Evolutionary conservation across 768 basidiomycete species (phyloP).

Genomic region (Phallus indusiatus): DNA sequence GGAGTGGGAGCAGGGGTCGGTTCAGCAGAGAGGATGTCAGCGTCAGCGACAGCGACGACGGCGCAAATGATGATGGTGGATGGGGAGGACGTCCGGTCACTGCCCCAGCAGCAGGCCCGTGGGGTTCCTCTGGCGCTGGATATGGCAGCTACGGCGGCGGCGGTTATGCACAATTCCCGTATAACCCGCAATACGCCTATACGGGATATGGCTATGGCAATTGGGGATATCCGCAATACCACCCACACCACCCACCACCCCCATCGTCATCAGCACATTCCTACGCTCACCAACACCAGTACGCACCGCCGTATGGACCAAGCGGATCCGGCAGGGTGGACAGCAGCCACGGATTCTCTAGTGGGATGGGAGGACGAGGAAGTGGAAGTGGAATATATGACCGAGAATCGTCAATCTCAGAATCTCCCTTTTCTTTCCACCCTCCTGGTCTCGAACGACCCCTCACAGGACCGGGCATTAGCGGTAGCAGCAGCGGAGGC

Average conservation of each 20-base stretch:
- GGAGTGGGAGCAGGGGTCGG: not conserved
- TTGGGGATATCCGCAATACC: not conserved
- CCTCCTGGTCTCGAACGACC: constrained; percentile 44
- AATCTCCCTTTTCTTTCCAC: constrained; percentile 72
- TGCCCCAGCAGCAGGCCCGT: constrained; percentile 56
- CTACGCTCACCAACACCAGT: constrained; percentile 29
- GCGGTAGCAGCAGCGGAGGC: constrained; percentile 21
- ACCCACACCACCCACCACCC: not conserved
- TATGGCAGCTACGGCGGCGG: not conserved
- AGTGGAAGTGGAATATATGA: not conserved
- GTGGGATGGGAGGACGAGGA: not conserved
- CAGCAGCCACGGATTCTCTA: not conserved
- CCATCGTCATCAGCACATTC: constrained; percentile 18
- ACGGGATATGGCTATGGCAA: not conserved
- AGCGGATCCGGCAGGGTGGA: not conserved
- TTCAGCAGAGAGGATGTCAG: not conserved
- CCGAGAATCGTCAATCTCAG: not conserved
- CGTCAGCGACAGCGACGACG: not conserved
- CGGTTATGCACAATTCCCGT: not conserved
- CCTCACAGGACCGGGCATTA: constrained; percentile 27
- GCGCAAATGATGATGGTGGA: not conserved
- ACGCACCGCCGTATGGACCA: not conserved
- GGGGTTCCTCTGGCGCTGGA: constrained; percentile 32
- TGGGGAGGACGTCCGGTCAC: constrained; percentile 45
- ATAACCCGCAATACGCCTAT: not conserved